phyloP scores from a whole-genome alignment of 2,329 filamentous ascomycete species.

The Calonectria pseudoturangicola region DNA sequence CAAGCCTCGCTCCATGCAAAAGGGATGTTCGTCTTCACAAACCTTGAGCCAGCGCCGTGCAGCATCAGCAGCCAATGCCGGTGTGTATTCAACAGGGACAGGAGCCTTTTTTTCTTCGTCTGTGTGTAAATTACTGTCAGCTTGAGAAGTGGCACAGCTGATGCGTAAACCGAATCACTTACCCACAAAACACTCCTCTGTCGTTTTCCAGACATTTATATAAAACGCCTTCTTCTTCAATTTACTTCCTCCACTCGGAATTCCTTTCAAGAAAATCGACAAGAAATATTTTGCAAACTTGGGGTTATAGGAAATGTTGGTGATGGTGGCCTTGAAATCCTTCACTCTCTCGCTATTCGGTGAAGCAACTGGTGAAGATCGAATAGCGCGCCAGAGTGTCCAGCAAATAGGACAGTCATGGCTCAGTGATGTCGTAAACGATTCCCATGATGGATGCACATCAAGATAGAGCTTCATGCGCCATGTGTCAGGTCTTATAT shows the following conservation, averaged over 20 bases:
- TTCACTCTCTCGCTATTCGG: not conserved
- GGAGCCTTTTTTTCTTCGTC: not conserved
- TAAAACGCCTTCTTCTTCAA: not conserved
- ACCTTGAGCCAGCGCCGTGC: not conserved
- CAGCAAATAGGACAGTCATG: slow-evolving; percentile 1
- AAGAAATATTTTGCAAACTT: not conserved
- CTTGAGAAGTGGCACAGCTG: not conserved
- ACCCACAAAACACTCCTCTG: not conserved
- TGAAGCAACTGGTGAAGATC: not conserved
- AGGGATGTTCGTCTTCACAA: not conserved
- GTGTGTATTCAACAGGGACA: not conserved
- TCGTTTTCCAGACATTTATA: not conserved
- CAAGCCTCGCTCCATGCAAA: not conserved
- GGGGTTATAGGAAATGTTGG: not conserved
- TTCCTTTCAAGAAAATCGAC: not conserved
- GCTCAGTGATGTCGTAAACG: not conserved
- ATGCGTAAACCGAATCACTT: not conserved
- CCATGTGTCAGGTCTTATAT: not conserved
- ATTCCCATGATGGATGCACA: not conserved
- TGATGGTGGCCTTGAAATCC: not conserved
- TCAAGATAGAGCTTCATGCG: not conserved
- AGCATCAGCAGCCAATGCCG: not conserved
- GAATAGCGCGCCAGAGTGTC: not conserved
- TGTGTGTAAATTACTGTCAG: not conserved
- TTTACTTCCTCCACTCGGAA: not conserved